Base-by-base conservation (phyloP, 2,329 filamentous ascomycete genomes). In the Dactylellina sp. region DNA sequence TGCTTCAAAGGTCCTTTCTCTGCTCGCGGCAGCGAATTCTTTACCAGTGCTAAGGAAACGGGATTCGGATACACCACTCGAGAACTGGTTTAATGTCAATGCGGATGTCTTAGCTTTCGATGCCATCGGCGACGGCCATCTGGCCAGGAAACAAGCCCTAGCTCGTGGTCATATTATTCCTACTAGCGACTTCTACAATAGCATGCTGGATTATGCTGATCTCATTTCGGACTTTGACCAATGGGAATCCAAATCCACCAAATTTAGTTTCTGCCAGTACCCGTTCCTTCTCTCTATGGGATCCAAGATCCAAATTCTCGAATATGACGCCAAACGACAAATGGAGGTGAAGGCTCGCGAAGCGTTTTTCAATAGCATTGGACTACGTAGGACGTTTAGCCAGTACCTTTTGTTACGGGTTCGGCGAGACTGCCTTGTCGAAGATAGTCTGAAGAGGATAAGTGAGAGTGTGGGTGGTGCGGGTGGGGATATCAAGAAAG, bases 221-320 rank as follows among this genome's bases (percentile, higher is more conserved):
- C 84, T 97, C 5, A 87, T 95, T 50, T 87, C 87, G 0, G 93
- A 97, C 80, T 97, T 96, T 78, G 92, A 96, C 79, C 85, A 88
- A 7, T 97, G 93, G 93, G 93, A 96, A 79, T 86, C 87, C 2
- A 89, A 86, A 76, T 85, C 86, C 57, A 85, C 86, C 18, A 91
- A 88, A 76, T 97, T 97, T 79, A 87, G 91, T 0, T 96, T 97
- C 79, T 97, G 93, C 79, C 92, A 96, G 79, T 96, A 96, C 78
- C 92, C 93, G 0, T 96, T 97, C 78, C 89, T 97, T 77, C 84
- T 97, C 42, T 96, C 92, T 75, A 93, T 97, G 76, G 93, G 92
- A 84, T 90, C 93, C 25, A 97, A 97, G 81, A 96, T 95, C 70
- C 90, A 90, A 76, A 94, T 97, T 50, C 84, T 97, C 78, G 92